Evolutionary conservation across 768 basidiomycete genomes (phyloP).

Genomic region (Sistotremastrum niveocremeum): DNA sequence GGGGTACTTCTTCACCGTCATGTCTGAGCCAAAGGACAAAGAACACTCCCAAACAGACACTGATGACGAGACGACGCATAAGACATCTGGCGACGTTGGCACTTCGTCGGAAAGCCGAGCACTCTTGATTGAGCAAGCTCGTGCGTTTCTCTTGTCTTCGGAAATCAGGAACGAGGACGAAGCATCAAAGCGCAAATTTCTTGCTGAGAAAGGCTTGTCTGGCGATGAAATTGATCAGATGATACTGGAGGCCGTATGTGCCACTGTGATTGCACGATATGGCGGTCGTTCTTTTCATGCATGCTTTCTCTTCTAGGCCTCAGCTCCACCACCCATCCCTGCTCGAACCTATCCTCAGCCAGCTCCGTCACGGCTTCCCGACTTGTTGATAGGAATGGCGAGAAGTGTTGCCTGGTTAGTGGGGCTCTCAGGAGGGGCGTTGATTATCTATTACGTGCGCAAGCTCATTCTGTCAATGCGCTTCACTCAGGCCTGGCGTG

Average conservation of each 20-base stretch:
- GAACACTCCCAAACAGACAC: too few relatives aligned
- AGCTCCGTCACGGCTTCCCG: slow-evolving; percentile 56
- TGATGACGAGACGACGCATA: too few relatives aligned
- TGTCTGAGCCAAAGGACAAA: too few relatives aligned
- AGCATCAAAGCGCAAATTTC: slow-evolving; percentile 45
- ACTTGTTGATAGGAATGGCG: slow-evolving; percentile 45
- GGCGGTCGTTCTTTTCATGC: slow-evolving; percentile 13
- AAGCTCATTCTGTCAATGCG: too few relatives aligned
- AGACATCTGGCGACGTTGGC: too few relatives aligned
- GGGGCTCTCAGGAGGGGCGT: slow-evolving; percentile 43
- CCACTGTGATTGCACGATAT: not conserved
- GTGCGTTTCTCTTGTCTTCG: slow-evolving; percentile 51
- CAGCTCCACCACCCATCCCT: slow-evolving; percentile 37
- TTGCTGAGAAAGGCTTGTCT: slow-evolving; percentile 58
- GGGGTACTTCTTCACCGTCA: too few relatives aligned
- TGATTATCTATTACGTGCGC: slow-evolving; percentile 56
- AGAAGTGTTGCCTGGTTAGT: slow-evolving; percentile 54
- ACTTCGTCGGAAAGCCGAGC: too few relatives aligned
- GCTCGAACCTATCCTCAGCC: slow-evolving; percentile 62
- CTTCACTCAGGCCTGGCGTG: too few relatives aligned
- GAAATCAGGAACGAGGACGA: slow-evolving; percentile 47
- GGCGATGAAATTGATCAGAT: slow-evolving; percentile 45
- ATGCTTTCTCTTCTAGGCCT: slow-evolving; percentile 7
- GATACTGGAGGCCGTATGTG: slow-evolving; percentile 40
- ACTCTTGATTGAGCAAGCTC: slow-evolving; percentile 28